phyloP scores from a whole-genome alignment of 352 stramenopile species.

The Globisporangium sylvaticum region DNA sequence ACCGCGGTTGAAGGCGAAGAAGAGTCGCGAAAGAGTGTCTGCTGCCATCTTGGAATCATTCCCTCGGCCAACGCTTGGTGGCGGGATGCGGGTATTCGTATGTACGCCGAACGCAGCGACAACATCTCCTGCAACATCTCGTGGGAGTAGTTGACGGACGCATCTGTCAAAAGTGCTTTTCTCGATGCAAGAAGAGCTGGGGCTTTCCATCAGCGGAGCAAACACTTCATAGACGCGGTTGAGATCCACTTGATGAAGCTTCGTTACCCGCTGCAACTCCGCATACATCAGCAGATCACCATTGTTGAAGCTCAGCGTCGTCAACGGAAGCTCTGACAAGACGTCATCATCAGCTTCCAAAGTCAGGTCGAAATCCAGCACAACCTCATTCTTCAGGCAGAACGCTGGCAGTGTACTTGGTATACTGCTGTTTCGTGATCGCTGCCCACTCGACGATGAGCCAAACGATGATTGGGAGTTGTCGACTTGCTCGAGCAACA shows the following conservation, averaged over 20 bases:
- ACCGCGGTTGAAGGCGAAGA: slow-evolving; percentile 85
- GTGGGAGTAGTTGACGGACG: slow-evolving; percentile 55
- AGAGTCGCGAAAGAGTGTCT: slow-evolving; percentile 67
- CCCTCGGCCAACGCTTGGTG: slow-evolving; percentile 52
- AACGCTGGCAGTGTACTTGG: slow-evolving; percentile 64
- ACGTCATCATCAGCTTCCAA: slow-evolving; percentile 63
- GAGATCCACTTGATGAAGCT: slow-evolving; percentile 67
- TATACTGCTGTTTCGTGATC: slow-evolving; percentile 45
- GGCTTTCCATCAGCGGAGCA: slow-evolving; percentile 59
- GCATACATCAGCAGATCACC: slow-evolving; percentile 81
- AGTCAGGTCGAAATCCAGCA: slow-evolving; percentile 79
- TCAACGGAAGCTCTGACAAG: slow-evolving; percentile 59
- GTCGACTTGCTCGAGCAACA: slow-evolving; percentile 9
- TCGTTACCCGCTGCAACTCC: slow-evolving; percentile 70
- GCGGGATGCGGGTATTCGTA: slow-evolving; percentile 49
- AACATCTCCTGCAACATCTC: slow-evolving; percentile 47
- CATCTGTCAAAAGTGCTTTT: slow-evolving; percentile 79
- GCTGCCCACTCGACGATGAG: slow-evolving; percentile 52
- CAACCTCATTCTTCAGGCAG: slow-evolving; percentile 78
- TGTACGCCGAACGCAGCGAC: slow-evolving; percentile 59
- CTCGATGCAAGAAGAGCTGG: slow-evolving; percentile 57
- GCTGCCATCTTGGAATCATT: slow-evolving; percentile 81
- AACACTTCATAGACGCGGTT: slow-evolving; percentile 70
- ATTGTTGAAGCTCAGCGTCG: slow-evolving; percentile 75
- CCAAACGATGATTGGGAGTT: slow-evolving; percentile 38